Evolutionary conservation across 805 yeast species (phyloP).

Genomic region (Wickerhamomyces bovis): DNA sequence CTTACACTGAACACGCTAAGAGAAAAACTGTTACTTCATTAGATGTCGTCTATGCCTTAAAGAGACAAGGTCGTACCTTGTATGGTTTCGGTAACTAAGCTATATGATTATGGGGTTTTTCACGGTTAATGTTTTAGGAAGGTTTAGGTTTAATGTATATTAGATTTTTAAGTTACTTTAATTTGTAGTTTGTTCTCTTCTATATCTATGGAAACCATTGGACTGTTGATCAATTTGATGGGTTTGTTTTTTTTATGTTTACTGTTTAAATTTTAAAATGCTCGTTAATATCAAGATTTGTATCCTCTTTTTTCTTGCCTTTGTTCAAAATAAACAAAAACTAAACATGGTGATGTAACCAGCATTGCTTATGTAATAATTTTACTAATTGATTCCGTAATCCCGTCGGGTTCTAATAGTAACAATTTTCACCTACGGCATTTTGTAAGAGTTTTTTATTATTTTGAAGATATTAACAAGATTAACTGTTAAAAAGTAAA

Average conservation of each 20-base stretch:
- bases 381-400: background rate
- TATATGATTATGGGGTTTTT: background rate
- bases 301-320: background rate
- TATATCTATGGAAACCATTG: background rate
- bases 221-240: too few relatives aligned
- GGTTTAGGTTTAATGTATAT: background rate
- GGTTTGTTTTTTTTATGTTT: too few relatives aligned
- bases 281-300: too few relatives aligned
- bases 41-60: slow-evolving; percentile 97
- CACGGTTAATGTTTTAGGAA: background rate
- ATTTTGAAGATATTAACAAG: too few relatives aligned
- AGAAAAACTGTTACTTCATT: slow-evolving; percentile 98
- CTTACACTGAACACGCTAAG: slow-evolving; percentile 99
- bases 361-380: background rate
- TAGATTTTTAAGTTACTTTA: background rate
- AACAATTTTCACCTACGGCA: background rate
- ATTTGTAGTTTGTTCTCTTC: background rate
- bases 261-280: too few relatives aligned
- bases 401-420: background rate
- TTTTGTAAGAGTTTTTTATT: background rate
- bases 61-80: slow-evolving; percentile 99
- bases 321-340: background rate
- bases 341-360: too few relatives aligned
- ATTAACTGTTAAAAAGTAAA: too few relatives aligned
- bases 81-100: slow-evolving; percentile 98